These are phyloP conservation scores for Russula emetica DNA, from an alignment of 768 basidiomycete species.

Conservation along the genomic window DNA sequence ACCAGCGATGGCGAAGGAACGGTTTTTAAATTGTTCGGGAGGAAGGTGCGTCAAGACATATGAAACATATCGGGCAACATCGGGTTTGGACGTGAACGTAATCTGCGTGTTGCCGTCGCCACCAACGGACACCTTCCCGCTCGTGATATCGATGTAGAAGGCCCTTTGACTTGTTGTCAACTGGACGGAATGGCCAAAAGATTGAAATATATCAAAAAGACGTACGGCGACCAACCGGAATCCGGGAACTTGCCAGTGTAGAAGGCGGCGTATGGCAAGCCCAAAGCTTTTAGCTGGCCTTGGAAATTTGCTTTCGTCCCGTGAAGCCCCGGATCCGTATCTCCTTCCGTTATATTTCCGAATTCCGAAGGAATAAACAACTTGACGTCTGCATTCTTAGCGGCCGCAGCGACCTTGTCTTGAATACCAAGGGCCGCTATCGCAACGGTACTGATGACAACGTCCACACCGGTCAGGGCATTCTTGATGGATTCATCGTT, in stretches of 20 bases:
- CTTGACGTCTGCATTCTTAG: not conserved
- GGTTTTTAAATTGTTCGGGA: not conserved
- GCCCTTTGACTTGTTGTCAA: not conserved
- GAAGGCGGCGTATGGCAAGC: not conserved
- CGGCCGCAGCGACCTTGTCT: not conserved
- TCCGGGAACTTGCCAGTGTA: not conserved
- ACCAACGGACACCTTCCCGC: not conserved
- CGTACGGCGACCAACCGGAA: not conserved
- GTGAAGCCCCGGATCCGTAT: not conserved
- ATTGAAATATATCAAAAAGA: not conserved
- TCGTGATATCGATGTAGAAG: not conserved
- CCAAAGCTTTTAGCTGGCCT: not conserved
- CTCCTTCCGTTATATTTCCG: not conserved
- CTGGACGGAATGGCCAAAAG: not conserved
- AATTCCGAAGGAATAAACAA: not conserved
- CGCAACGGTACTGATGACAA: not conserved
- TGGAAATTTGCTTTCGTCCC: not conserved
- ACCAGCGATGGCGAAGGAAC: not conserved
- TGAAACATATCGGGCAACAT: not conserved
- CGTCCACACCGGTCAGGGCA: not conserved
- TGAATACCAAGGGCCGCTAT: not conserved
- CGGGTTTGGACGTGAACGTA: not conserved
- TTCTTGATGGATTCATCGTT: not conserved
- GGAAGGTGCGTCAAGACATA: not conserved
- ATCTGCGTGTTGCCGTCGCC: not conserved